Percentiles rank a stretch among this genome's conserved stretches.
Evolutionary conservation across 1,284 basidiomycete genomes (phyloP).

Genomic region (Tremellales sp.): DNA sequence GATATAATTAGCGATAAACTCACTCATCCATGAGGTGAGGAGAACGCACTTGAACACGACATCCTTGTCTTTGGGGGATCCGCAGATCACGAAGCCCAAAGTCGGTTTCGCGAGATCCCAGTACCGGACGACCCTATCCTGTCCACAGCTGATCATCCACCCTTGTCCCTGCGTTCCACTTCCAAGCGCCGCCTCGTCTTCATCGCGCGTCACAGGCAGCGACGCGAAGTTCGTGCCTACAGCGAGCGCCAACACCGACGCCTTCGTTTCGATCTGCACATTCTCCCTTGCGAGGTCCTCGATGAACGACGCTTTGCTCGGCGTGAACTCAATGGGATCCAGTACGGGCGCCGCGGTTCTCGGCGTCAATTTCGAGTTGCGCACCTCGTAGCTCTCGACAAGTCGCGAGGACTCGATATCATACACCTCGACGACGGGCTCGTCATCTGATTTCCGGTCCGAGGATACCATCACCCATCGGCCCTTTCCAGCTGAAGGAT

Average conservation of each 20-base stretch:
- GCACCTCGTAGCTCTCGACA: slow-evolving; percentile 44
- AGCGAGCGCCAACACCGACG: slow-evolving; percentile 25
- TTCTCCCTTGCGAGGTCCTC: slow-evolving; percentile 23
- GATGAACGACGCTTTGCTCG: slow-evolving; percentile 29
- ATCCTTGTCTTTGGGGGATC: slow-evolving; percentile 43
- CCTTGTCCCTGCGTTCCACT: slow-evolving; percentile 17
- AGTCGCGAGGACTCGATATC: slow-evolving; percentile 48
- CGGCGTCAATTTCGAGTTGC: slow-evolving; percentile 26
- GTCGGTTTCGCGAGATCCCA: slow-evolving; percentile 37
- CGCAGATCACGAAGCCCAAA: slow-evolving; percentile 44
- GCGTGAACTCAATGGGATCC: slow-evolving; percentile 26
- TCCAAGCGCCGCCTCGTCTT: slow-evolving; percentile 8
- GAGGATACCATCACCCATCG: slow-evolving; percentile 81
- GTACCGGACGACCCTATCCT: slow-evolving; percentile 44
- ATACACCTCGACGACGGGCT: slow-evolving; percentile 41
- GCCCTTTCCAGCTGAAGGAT: slow-evolving; percentile 71
- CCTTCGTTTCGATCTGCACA: background rate
- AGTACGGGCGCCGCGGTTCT: slow-evolving; percentile 3
- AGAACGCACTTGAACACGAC: slow-evolving; percentile 33
- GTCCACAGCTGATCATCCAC: slow-evolving; percentile 43
- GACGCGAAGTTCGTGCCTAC: slow-evolving; percentile 32
- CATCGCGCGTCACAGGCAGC: slow-evolving; percentile 16
- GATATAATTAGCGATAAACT: slow-evolving; percentile 1
- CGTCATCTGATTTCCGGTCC: slow-evolving; percentile 6
- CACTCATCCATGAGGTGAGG: background rate